These are phyloP conservation scores for Dunaliella primolecta DNA, from an alignment of 139 green algal species.

Conservation along the genomic window DNA sequence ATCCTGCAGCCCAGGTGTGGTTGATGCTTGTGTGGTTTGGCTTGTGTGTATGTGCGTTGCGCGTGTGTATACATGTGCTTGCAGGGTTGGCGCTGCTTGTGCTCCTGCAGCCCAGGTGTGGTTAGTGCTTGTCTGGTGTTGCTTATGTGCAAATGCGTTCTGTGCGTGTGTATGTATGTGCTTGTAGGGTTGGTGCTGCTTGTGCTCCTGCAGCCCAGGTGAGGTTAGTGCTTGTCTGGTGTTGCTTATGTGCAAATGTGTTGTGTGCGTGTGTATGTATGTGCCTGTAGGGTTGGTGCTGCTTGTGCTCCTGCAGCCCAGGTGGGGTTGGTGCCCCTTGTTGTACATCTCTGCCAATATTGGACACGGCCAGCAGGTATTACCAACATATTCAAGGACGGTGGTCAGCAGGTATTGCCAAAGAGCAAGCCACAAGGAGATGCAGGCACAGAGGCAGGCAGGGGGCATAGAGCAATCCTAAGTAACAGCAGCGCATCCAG, in stretches of 20 bases:
- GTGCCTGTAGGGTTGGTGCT: neutral
- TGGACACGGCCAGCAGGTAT: too few species aligned
- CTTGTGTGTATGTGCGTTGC: neutral
- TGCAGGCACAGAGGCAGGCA: too few species aligned
- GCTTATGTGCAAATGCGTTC: neutral
- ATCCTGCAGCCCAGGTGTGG: too few species aligned
- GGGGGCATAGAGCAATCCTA: too few species aligned
- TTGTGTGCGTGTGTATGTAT: neutral
- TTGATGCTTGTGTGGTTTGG: neutral
- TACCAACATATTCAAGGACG: too few species aligned
- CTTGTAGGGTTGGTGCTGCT: neutral
- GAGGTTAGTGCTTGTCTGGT: neutral
- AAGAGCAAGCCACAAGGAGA: too few species aligned
- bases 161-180: neutral
- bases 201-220: neutral
- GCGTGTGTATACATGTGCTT: neutral
- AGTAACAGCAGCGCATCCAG: too few species aligned
- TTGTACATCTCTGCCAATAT: too few species aligned
- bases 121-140: neutral
- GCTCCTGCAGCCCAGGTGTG: neutral
- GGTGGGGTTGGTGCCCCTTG: neutral
- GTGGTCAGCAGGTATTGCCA: too few species aligned
- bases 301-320: neutral
- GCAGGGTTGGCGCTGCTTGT: neutral
- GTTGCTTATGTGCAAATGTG: neutral